Conservation (phyloP, 768 basidiomycete species). For the Suillus subluteus region DNA sequence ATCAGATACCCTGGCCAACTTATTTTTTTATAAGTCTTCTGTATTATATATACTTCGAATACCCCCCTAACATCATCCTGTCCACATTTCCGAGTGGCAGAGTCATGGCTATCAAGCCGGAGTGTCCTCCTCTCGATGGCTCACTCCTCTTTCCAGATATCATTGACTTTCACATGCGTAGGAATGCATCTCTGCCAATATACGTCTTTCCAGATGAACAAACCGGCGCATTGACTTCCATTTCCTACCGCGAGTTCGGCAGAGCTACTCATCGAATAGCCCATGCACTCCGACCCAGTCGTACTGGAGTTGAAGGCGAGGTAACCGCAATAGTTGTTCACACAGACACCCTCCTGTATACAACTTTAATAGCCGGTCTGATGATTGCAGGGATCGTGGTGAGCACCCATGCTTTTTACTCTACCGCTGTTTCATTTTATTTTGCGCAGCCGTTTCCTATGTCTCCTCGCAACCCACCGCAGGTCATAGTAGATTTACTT, state of each 20-base stretch:
- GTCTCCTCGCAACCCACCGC: slow-evolving; percentile 10
- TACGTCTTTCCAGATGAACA: slow-evolving; percentile 18
- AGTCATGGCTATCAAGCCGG: not conserved
- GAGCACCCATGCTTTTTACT: not conserved
- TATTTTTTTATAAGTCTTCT: not conserved
- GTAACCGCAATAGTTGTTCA: slow-evolving; percentile 10
- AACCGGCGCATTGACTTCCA: slow-evolving; percentile 16
- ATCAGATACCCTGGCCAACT: not conserved
- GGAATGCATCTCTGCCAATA: slow-evolving; percentile 27
- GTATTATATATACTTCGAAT: not conserved
- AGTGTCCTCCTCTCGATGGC: slow-evolving; percentile 28
- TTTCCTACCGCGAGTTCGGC: slow-evolving; percentile 33
- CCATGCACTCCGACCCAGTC: slow-evolving; percentile 5
- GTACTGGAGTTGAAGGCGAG: slow-evolving; percentile 9
- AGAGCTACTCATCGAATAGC: slow-evolving; percentile 30
- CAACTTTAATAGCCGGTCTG: slow-evolving; percentile 12
- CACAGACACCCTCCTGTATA: slow-evolving; percentile 18
- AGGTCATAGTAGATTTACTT: slow-evolving; percentile 18
- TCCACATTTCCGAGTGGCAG: too few species aligned
- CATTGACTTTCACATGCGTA: slow-evolving; percentile 24
- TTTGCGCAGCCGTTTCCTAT: slow-evolving; percentile 2
- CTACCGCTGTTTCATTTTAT: not conserved
- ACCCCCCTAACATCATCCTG: not conserved
- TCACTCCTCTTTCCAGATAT: slow-evolving; percentile 29
- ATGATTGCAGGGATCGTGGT: slow-evolving; percentile 6